Base-by-base conservation (phyloP, 164 flowering plant species). In the Berberis thunbergii region DNA sequence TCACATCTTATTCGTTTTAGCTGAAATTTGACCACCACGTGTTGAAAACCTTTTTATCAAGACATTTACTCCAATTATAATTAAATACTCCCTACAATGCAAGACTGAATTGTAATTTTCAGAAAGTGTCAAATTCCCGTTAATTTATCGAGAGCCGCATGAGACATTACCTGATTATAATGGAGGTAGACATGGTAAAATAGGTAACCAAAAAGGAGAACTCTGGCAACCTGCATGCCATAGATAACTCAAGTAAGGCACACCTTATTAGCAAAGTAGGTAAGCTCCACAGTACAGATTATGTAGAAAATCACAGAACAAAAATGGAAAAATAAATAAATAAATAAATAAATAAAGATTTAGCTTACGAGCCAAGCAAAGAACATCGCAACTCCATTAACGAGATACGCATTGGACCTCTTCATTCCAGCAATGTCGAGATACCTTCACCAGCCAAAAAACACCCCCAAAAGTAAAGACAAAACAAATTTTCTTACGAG, bases 111-210 rank as follows among this genome's bases (percentile, higher is more conserved):
- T 26, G 26, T 26, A 26, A 26, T 26, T 26, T 26, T 26, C 26
- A 26, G 26, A 26, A 26, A 26, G 26, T 26, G 26, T 26, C 26
- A 26, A 26, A 26, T 26, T 26, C 26, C 0, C 26, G 26, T 26
- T 26, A 26, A 26, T 26, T 26, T 26, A 26, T 26, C 26, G 26
- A 26, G 26, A 26, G 26, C 26, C 26, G 26, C 26, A 26, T 45
- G 26, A 41, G 45, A 65, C 57, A 4, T 69, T 77, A 91, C 98
- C 93, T 94, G 95, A 65, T 78, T 65, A 68, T 82, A 83, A 77
- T 91, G 97, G 73, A 85, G 60, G 76, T 85, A 89, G 7, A 86
- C 84, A 62, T 89, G 93, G 75, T 86, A 79, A 72, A 89, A 91
- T 77, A 91, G 68, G 86, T 89, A 91, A 43, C 70, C 65, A 57